Evolutionary conservation across 2,329 filamentous ascomycete species (phyloP), one percentile per base, ranked within the genome.

Genomic region (Talaromyces pinophilus): DNA sequence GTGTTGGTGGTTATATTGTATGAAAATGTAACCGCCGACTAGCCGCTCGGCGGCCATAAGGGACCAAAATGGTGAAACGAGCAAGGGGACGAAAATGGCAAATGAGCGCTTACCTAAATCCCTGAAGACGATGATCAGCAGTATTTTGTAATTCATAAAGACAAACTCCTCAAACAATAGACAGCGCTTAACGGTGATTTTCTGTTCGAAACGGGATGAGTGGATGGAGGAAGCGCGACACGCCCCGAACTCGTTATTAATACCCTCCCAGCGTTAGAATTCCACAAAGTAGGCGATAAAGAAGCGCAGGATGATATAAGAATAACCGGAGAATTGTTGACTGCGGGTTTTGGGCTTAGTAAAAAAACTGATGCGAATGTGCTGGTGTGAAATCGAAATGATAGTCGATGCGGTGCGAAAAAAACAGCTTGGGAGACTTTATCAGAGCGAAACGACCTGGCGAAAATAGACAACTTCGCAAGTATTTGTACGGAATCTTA

Each of bases 81-180:
- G 52, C 62, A 64, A 40, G 61, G 62, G 59, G 59, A 61, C 63
- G 68, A 71, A 67, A 28, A 67, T 40, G 65, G 65, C 44, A 48
- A 52, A 28, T 28, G 19, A 44, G 50, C 69, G 69, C 74, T 76
- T 71, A 78, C 76, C 72, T 71, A 60, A 62, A 63, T 42, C 42
- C 52, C 44, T 67, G 52, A 55, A 59, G 28, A 48, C 7, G 5
- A 63, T 54, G 28, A 35, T 46, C 35, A 46, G 59, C 17, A 52
- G 33, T 59, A 19, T 48, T 54, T 44, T 17, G 54, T 30, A 17
- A 60, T 63, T 63, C 55, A 65, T 65, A 59, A 48, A 64, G 52
- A 48, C 59, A 7, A 35, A 38, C 22, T 57, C 10, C 19, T n/a
- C 19, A 55, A 44, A 33, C 33, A 63, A 63, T 55, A 63, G 15